Percentiles rank a stretch among this genome's conserved stretches.
Conservation (phyloP, 2,329 filamentous ascomycete genomes). For the Aspergillus thermomutatus region DNA sequence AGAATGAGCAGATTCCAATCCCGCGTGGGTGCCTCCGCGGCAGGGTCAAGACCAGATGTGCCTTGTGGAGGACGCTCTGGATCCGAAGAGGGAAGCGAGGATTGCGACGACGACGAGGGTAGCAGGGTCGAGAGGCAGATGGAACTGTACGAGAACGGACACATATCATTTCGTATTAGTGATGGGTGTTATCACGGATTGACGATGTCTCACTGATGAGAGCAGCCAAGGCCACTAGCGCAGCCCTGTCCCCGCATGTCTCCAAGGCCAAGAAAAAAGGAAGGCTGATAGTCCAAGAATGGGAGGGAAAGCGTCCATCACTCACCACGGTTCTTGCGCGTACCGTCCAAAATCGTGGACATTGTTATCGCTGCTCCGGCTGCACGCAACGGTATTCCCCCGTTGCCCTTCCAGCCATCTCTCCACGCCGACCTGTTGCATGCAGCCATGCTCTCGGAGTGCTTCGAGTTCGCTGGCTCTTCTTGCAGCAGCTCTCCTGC, state of each 20-base stretch:
- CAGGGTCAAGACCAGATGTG: neutral
- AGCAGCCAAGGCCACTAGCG: constrained; percentile 15
- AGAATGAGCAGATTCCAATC: constrained; percentile 21
- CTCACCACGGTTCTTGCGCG: constrained; percentile 28
- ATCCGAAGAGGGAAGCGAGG: constrained; percentile 3
- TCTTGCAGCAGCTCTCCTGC: constrained; percentile 13
- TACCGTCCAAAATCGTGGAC: constrained; percentile 16
- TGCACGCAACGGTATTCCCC: neutral
- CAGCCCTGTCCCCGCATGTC: constrained; percentile 19
- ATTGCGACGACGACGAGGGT: constrained; percentile 13
- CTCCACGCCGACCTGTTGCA: constrained; percentile 21
- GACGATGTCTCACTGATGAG: neutral
- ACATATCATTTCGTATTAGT: constrained; percentile 9
- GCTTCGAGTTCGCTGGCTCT: constrained; percentile 12
- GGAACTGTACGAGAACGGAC: constrained; percentile 15
- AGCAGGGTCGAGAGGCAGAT: constrained; percentile 28
- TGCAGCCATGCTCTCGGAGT: constrained; percentile 7
- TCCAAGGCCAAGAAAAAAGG: constrained; percentile 15
- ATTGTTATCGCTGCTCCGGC: neutral
- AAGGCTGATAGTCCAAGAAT: neutral
- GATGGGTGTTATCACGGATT: neutral
- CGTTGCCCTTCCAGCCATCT: constrained; percentile 26
- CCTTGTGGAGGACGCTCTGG: constrained; percentile 1
- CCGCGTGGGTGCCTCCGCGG: neutral
- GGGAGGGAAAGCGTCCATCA: constrained; percentile 1